Base-by-base conservation (phyloP, 306 rosid species). In the Trifolium fragiferum region DNA sequence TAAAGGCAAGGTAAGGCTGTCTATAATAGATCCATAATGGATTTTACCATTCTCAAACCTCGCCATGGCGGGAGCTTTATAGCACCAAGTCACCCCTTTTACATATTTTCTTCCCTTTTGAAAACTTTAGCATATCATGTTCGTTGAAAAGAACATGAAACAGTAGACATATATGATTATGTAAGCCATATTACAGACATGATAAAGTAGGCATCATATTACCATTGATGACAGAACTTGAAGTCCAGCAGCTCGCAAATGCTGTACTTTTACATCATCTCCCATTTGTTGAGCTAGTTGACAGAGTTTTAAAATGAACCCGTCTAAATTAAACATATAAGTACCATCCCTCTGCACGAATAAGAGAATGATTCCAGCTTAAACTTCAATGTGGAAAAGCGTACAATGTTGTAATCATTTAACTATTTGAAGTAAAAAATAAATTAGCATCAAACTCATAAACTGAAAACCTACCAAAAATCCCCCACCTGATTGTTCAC, bases 241-340 rank as follows among this genome's bases (percentile, higher is more conserved):
- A 83, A 89, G 80, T 61, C 87, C 80, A 66, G 91, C 62, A 55
- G 88, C 87, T 68, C 86, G 87, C 82, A 87, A 74, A 51, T 57
- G 54, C 43, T 57, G 70, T 27, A 76, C 57, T 5, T 57, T 80
- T 37, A 5, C 85, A 10, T 89, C 94, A 23, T 87, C 88, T 38
- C 94, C 89, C 66, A 71, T 61, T 80, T 85, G 90, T 82, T 87
- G 91, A 73, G 91, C 90, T 51, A 89, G 78, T 49, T 46, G 70
- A 64, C 91, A 89, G 53, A 89, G 82, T 80, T 87, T 87, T 70
- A 77, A 75, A 73, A 89, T 80, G 74, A 89, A 82, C 38, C 85
- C 83, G 66, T 87, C 94, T 76, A 89, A 72, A 59, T 89, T 89
- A 80, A 89, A 89, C 94, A 89, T 89, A 53, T 87, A 89, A 76